phyloP scores from a whole-genome alignment of 176 grass and related monocot genomes.

The Carex myosuroides region DNA sequence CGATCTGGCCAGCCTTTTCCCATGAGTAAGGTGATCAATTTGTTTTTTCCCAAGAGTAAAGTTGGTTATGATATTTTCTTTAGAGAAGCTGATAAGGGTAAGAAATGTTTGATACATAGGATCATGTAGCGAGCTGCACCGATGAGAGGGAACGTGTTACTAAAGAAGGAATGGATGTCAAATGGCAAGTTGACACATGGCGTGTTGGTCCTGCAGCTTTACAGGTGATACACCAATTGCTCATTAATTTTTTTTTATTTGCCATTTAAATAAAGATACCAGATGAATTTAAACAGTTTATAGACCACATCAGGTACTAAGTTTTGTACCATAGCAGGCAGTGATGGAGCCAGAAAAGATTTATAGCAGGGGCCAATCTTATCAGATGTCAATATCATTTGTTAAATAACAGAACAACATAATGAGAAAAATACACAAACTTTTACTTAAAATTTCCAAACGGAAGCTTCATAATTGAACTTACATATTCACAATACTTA shows the following conservation, averaged over 20 bases:
- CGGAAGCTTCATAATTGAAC: too few relatives aligned
- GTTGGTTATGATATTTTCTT: background rate
- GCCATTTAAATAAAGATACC: background rate
- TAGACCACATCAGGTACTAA: background rate
- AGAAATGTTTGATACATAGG: conserved; percentile 31
- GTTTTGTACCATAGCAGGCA: background rate
- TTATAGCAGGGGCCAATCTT: too few relatives aligned
- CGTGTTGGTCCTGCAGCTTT: conserved; percentile 89
- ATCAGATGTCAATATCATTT: too few relatives aligned
- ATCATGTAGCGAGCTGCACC: conserved; percentile 81
- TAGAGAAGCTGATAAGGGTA: background rate
- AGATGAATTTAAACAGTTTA: background rate
- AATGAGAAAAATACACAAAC: too few relatives aligned
- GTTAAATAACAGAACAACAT: too few relatives aligned
- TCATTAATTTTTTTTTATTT: background rate
- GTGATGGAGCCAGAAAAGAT: too few relatives aligned
- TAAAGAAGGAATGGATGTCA: conserved; percentile 74
- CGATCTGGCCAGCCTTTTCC: conserved; percentile 69
- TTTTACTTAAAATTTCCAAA: too few relatives aligned
- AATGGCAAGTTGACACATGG: conserved; percentile 97
- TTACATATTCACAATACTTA: too few relatives aligned
- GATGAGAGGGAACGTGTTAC: conserved; percentile 73
- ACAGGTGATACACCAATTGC: conserved; percentile 46
- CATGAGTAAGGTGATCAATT: conserved; percentile 53
- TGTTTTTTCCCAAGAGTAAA: background rate